Evolutionary conservation across 331 rosid species (phyloP).

Genomic region (Ulmus americana): DNA sequence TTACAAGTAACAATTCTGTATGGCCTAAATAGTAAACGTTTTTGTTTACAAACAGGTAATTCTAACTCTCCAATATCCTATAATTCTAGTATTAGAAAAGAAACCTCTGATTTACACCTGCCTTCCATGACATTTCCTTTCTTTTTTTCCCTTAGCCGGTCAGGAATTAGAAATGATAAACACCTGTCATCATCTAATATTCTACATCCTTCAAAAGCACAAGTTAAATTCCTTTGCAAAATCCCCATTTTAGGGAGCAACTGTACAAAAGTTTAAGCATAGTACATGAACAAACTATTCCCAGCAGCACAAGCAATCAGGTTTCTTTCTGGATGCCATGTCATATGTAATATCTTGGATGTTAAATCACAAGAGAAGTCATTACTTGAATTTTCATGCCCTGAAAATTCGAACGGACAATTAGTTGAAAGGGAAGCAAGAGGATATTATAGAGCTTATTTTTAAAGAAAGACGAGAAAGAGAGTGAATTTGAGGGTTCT

Average conservation of each 20-base stretch:
- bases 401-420: constrained; percentile 26
- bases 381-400: constrained; percentile 31
- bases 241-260: neutral
- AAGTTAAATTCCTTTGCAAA: neutral
- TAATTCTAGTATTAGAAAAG: too few relatives aligned
- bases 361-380: constrained; percentile 26
- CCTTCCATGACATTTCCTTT: neutral
- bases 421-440: neutral
- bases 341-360: constrained; percentile 46
- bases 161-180: neutral
- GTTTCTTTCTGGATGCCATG: constrained; percentile 62
- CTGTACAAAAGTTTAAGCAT: constrained; percentile 32
- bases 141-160: neutral
- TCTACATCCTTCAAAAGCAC: constrained; percentile 7
- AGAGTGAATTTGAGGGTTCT: neutral
- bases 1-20: neutral
- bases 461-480: neutral
- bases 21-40: neutral
- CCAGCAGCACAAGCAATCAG: constrained; percentile 57
- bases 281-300: constrained; percentile 48
- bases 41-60: neutral
- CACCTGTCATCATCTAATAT: neutral
- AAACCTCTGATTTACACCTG: neutral
- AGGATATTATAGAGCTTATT: neutral
- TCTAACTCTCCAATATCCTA: neutral